Base-by-base conservation (phyloP, 2,329 filamentous ascomycete species). In the Volutella citrinella region DNA sequence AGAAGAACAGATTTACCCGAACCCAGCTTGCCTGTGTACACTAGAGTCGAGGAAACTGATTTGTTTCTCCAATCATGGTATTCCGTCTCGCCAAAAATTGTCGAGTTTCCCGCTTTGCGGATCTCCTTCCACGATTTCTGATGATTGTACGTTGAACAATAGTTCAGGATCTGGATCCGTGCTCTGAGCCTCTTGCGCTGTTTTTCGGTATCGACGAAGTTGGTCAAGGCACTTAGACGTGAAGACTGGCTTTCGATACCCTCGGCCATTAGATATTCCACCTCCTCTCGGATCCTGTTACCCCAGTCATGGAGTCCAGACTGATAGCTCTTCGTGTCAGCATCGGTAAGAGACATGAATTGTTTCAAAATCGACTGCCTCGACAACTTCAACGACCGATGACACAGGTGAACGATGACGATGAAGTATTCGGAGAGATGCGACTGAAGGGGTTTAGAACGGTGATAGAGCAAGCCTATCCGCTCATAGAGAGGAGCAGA, bases 1-100 rank as follows among this genome's bases (percentile, higher is more conserved):
- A 70, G 28, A 7, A 64, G 30, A 2, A 71, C 65, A 0, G 68
- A 68, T 36, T 71, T 71, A 0, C 68, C 67, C 0, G 59, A 63
- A 3, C 68, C 67, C 1, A 71, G 48, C 27, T 64, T 68, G 5
- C 66, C 66, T 9, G 32, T 54, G 19, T 49, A 60, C 0, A 68
- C 2, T 1, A 71, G 36, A 0, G 63, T 63, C 1, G 20, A 33
- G 31, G 42, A 33, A 1, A 13, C 28, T 3, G 20, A 7, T 2
- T 14, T 4, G 1, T 11, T 3, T 23, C 45, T 49, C 54, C 54
- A 60, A 0, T 37, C 5, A 1, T 32, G 10, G 24, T 58, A 58
- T 7, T 38, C 11, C 1, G 7, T 14, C 3, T n/a, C 27, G 5
- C 14, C 15, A 30, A 60, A 51, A 3, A 59, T 36, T 3, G 33